phyloP scores from a whole-genome alignment of 805 yeast genomes.

The Schizosaccharomyces japonicus region DNA sequence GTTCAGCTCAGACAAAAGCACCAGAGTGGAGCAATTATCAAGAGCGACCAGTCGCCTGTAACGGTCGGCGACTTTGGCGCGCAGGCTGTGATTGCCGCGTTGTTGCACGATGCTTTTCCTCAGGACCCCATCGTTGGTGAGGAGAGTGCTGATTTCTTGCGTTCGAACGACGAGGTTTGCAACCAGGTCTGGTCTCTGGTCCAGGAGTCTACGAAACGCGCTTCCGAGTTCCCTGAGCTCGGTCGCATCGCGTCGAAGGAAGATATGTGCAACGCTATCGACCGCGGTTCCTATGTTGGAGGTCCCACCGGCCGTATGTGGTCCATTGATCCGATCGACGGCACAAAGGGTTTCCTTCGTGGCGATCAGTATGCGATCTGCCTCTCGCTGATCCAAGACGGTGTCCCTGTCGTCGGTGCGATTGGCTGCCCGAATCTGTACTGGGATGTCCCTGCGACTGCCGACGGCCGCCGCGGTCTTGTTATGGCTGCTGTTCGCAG shows the following conservation, averaged over 20 bases:
- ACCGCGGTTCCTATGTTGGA: constrained; percentile 57
- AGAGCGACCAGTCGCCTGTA: constrained; percentile 80
- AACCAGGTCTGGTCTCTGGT: constrained; percentile 37
- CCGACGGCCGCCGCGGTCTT: constrained; percentile 27
- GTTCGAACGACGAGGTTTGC: constrained; percentile 26
- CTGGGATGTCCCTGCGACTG: constrained; percentile 19
- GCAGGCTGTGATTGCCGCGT: constrained; percentile 74
- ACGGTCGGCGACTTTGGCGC: constrained; percentile 91
- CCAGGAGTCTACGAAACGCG: constrained; percentile 23
- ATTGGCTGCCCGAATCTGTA: constrained; percentile 90
- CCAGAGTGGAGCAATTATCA: constrained; percentile 25
- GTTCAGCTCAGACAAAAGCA: constrained; percentile 13
- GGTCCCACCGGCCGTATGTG: constrained; percentile 49
- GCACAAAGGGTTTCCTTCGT: constrained; percentile 86
- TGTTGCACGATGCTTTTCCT: constrained; percentile 60
- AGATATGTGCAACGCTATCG: constrained; percentile 41
- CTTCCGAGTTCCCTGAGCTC: constrained; percentile 5
- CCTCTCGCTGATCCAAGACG: constrained; percentile 66
- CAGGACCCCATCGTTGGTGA: constrained; percentile 77
- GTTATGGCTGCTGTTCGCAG: constrained; percentile 46
- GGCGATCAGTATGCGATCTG: constrained; percentile 96
- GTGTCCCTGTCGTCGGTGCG: constrained; percentile 66
- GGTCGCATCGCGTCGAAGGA: constrained; percentile 17
- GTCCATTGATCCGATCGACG: constrained; percentile 97
- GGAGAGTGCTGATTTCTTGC: constrained; percentile 56